phyloP scores from a whole-genome alignment of 192 early-diverging fungal species.

The Powellomyces hirtus region DNA sequence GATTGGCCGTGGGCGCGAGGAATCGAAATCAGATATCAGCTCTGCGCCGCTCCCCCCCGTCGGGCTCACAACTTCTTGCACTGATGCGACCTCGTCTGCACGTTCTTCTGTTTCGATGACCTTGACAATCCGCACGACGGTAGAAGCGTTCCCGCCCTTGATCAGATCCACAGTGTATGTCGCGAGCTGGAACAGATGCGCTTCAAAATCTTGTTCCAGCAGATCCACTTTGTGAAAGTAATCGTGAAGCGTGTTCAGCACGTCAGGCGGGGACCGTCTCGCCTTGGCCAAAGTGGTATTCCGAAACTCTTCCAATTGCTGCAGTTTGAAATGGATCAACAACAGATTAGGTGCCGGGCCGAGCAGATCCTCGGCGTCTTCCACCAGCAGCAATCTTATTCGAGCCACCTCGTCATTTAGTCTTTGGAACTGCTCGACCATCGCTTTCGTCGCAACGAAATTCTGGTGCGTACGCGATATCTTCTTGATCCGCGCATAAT shows the following conservation, averaged over 20 bases:
- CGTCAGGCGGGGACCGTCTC: constrained; percentile 63
- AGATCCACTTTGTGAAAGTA: constrained; percentile 85
- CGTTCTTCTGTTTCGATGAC: constrained; percentile 92
- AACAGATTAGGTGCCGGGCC: constrained; percentile 78
- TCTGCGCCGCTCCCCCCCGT: not conserved
- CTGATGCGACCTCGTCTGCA: constrained; percentile 72
- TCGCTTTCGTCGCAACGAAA: constrained; percentile 83
- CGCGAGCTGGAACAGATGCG: constrained; percentile 83
- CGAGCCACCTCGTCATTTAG: constrained; percentile 78
- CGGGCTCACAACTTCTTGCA: constrained; percentile 34
- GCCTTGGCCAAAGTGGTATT: constrained; percentile 81
- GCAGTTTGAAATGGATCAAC: constrained; percentile 83
- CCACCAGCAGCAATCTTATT: constrained; percentile 65
- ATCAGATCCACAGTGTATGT: constrained; percentile 78
- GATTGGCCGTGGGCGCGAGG: constrained; percentile 38
- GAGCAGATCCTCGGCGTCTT: constrained; percentile 52
- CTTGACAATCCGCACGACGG: constrained; percentile 88
- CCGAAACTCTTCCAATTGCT: constrained; percentile 80
- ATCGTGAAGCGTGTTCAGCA: constrained; percentile 75
- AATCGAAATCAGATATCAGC: not conserved
- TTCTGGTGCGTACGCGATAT: constrained; percentile 93
- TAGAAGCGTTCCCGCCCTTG: constrained; percentile 60
- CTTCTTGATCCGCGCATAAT: constrained; percentile 89
- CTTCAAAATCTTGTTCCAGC: constrained; percentile 78
- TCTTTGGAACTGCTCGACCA: constrained; percentile 84